These are phyloP conservation scores for Viola pubescens DNA, from an alignment of 441 rosid species.

Conservation along the genomic window DNA sequence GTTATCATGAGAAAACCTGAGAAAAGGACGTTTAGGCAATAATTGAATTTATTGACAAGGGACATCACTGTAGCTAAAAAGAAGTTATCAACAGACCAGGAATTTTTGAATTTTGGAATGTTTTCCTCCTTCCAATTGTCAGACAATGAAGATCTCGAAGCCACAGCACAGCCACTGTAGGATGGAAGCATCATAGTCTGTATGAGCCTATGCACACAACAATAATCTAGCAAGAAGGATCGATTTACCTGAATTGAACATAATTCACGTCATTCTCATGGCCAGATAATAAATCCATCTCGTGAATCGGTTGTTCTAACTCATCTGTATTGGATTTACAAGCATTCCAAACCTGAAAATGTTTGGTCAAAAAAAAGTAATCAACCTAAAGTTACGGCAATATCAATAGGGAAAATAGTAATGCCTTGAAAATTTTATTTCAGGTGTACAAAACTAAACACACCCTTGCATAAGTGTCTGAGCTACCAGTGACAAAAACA, in stretches of 20 bases:
- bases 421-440: constrained; percentile 11
- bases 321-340: constrained; percentile 53
- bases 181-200: constrained; percentile 18
- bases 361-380: constrained; percentile 9
- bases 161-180: constrained; percentile 89
- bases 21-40: constrained; percentile 23
- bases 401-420: constrained; percentile 20
- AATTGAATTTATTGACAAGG: constrained; percentile 5
- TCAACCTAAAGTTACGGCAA: constrained; percentile 18
- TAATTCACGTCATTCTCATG: constrained; percentile 98
- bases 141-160: constrained; percentile 60
- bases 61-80: constrained; percentile 2
- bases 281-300: constrained; percentile 86
- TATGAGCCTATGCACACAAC: not conserved
- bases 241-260: constrained; percentile 88
- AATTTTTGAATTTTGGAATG: constrained; percentile 73
- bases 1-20: constrained; percentile 88
- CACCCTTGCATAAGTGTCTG: constrained; percentile 94
- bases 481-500: constrained; percentile 97
- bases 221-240: constrained; percentile 8
- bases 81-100: constrained; percentile 52
- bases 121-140: constrained; percentile 66
- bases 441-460: constrained; percentile 29
- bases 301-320: constrained; percentile 69
- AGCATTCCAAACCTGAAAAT: constrained; percentile 84